Percentiles rank a stretch among this genome's conserved stretches.
Evolutionary conservation across 129 eudicot species (phyloP).

Genomic region (Oenanthe sinensis): DNA sequence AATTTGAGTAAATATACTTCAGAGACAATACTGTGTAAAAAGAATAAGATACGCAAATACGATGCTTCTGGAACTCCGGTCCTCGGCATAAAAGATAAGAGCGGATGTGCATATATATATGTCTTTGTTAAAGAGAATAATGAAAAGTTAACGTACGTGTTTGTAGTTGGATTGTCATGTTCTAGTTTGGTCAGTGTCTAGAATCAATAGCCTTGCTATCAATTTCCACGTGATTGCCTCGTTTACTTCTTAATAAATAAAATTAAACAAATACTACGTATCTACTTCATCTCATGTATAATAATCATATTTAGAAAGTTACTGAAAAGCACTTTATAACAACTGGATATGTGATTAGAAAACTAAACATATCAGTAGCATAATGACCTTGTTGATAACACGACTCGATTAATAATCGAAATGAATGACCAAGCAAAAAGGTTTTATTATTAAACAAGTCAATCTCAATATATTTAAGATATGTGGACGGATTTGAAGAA

Average conservation of each 20-base stretch:
- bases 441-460: not conserved
- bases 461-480: not conserved
- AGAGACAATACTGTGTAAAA: too few relatives aligned
- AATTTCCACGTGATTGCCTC: slow-evolving; percentile 13
- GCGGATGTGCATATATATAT: too few relatives aligned
- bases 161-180: not conserved
- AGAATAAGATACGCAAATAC: too few relatives aligned
- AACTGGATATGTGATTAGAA: not conserved
- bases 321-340: not conserved
- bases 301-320: slow-evolving; percentile 1
- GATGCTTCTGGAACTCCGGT: too few relatives aligned
- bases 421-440: not conserved
- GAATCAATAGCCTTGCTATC: not conserved
- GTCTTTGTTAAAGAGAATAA: too few relatives aligned
- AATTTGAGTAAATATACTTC: too few relatives aligned
- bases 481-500: not conserved
- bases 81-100: too few relatives aligned
- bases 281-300: too few relatives aligned
- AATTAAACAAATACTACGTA: too few relatives aligned
- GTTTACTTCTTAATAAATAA: not conserved
- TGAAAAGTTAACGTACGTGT: not conserved
- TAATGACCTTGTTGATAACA: not conserved
- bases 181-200: not conserved
- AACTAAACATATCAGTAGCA: not conserved
- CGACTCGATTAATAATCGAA: not conserved